phyloP scores from a whole-genome alignment of 306 rosid genomes.

The Pueraria montana region DNA sequence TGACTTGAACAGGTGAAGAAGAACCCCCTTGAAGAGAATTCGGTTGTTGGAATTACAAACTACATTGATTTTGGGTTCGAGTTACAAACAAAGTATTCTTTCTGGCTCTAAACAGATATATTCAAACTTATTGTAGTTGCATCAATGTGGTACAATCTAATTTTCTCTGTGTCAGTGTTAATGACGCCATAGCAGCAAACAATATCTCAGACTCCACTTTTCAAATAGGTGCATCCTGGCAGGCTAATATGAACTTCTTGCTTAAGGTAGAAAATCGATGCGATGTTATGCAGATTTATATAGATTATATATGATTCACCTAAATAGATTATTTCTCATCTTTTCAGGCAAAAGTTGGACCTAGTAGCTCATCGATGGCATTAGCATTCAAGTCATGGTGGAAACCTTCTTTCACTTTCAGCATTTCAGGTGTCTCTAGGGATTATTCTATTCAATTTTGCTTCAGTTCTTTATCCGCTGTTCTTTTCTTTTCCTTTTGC shows the following conservation, averaged over 20 bases:
- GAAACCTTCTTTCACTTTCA: conserved; percentile 95
- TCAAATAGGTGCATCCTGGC: conserved; percentile 98
- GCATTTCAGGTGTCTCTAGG: conserved; percentile 76
- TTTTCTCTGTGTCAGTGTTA: conserved; percentile 64
- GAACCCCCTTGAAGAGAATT: conserved; percentile 85
- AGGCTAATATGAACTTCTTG: conserved; percentile 91
- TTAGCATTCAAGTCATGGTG: conserved; percentile 97
- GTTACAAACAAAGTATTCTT: conserved; percentile 76
- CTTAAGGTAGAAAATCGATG: conserved; percentile 70
- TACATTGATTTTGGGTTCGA: conserved; percentile 97
- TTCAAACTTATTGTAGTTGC: conserved; percentile 29
- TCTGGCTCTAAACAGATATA: conserved; percentile 28
- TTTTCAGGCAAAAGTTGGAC: conserved; percentile 88
- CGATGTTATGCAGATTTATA: conserved; percentile 35
- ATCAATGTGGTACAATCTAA: conserved; percentile 42
- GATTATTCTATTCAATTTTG: conserved; percentile 31
- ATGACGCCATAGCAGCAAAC: conserved; percentile 62
- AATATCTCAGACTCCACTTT: conserved; percentile 76
- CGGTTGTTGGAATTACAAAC: conserved; percentile 92
- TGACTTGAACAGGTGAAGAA: conserved; percentile 73
- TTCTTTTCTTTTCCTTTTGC: conserved; percentile 32
- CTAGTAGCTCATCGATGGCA: conserved; percentile 75
- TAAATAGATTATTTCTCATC: conserved; percentile 38
- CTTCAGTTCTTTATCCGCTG: neutral
- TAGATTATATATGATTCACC: conserved; percentile 43